Evolutionary conservation across 768 basidiomycete species (phyloP).

Genomic region (Lentinula sp.): DNA sequence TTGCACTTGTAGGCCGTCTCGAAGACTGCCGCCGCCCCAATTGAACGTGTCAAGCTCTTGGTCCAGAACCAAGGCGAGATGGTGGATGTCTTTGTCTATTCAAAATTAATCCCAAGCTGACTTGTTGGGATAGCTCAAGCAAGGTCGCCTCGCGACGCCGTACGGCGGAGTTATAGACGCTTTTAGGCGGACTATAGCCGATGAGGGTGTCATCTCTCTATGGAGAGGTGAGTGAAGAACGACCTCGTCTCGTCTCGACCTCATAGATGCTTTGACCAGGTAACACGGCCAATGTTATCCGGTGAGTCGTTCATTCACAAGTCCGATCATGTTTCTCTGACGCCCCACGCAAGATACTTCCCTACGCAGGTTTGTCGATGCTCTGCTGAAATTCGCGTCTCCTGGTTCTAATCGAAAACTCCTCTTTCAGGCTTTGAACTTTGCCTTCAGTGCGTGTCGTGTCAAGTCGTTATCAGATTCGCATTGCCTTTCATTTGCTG

Average conservation of each 20-base stretch:
- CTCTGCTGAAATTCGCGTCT: not conserved
- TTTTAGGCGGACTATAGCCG: slow-evolving; percentile 85
- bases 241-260: not conserved
- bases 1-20: slow-evolving; percentile 72
- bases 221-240: slow-evolving; percentile 51
- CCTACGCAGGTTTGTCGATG: slow-evolving; percentile 84
- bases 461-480: slow-evolving; percentile 1
- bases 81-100: slow-evolving; percentile 36
- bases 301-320: not conserved
- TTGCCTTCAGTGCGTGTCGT: slow-evolving; percentile 87
- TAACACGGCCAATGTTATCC: slow-evolving; percentile 99
- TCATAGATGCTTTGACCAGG: slow-evolving; percentile 29
- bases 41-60: slow-evolving; percentile 98
- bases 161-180: slow-evolving; percentile 97
- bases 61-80: slow-evolving; percentile 99
- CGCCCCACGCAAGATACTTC: slow-evolving; percentile 82
- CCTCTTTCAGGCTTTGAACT: slow-evolving; percentile 39
- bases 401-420: not conserved
- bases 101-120: slow-evolving; percentile 20
- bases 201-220: slow-evolving; percentile 92
- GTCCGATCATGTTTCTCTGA: not conserved
- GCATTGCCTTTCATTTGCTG: not conserved
- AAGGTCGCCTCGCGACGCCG: slow-evolving; percentile 92
- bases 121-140: slow-evolving; percentile 76
- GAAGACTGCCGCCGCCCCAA: slow-evolving; percentile 98